Base-by-base conservation (phyloP, 305 asterid species). In the Fraxinus floribunda region DNA sequence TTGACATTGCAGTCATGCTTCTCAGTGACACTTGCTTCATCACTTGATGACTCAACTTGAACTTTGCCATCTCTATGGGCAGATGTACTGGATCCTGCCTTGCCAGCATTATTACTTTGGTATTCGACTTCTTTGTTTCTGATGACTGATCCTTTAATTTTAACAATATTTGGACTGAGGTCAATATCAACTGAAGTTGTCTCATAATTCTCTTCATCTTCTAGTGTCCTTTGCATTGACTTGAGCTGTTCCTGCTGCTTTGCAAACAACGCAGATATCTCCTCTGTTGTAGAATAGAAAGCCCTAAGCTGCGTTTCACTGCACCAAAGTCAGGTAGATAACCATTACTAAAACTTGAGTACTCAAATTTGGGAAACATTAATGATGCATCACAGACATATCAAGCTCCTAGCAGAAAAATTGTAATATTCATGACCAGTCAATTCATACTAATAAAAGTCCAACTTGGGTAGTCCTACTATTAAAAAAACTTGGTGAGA, bases 241-340 rank as follows among this genome's bases (percentile, higher is more conserved):
- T 94, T 96, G 49, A 96, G 94, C 91, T 96, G 99, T 80, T 97
- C 97, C 87, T 94, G 98, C 88, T 97, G 99, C 89, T 91, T 97
- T 64, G 89, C 92, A 86, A 92, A 95, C 82, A 94, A 84, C 82
- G 77, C 83, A 6, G 95, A 92, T 84, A 97, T 97, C 90, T 93
- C 98, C 92, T 97, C 99, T 0, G 98, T 94, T 9, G 98, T 94
- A 10, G 98, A 94, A 88, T 97, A 97, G 90, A 97, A 97, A 79
- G 99, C 89, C 72, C 98, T 97, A 72, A 97, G 98, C 89, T 97
- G 99, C 38, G 98, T 93, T 88, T 97, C 99, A 78, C 98, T 94
- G 94, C 92, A 91, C 49, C 44, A 75, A 81, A 81, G 81, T 70
- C 32, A 49, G 39, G 44, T 18, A 49, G 44, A 15, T 62, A 55